phyloP scores from a whole-genome alignment of 1,284 basidiomycete genomes.

The Volvariella volvacea region DNA sequence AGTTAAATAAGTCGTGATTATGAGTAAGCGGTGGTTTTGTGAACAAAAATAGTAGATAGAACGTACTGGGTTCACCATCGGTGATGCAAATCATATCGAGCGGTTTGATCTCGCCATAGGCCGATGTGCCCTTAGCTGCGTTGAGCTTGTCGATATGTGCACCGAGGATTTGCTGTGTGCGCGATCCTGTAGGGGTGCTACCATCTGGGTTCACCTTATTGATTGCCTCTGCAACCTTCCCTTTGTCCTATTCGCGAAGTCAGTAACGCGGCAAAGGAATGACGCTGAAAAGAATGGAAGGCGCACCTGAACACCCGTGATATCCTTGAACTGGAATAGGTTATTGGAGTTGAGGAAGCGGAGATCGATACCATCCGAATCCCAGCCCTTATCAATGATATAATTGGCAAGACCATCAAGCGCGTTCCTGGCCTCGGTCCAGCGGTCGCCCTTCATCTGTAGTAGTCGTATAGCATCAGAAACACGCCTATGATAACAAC shows the following conservation, averaged over 20 bases:
- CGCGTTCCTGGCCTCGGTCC: constrained; percentile 20
- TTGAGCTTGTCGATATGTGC: too few species aligned
- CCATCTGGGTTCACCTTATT: not conserved
- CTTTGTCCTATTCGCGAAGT: not conserved
- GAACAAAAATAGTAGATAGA: too few species aligned
- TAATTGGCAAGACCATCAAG: constrained; percentile 20
- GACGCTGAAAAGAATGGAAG: not conserved
- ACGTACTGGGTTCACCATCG: too few species aligned
- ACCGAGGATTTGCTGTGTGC: too few species aligned
- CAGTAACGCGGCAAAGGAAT: too few species aligned
- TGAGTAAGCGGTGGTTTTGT: too few species aligned
- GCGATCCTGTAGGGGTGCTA: too few species aligned
- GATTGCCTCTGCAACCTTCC: not conserved
- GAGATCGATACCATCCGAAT: constrained; percentile 10
- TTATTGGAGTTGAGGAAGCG: constrained; percentile 12
- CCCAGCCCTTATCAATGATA: constrained; percentile 10
- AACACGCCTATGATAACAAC: not conserved
- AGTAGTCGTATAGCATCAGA: not conserved
- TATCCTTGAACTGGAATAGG: too few species aligned
- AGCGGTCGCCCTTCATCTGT: constrained; percentile 15
- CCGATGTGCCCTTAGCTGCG: too few species aligned
- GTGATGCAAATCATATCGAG: too few species aligned
- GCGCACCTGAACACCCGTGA: constrained; percentile 3
- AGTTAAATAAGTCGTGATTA: too few species aligned
- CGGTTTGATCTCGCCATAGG: too few species aligned